Conservation (phyloP, 2,329 filamentous ascomycete species). For the Claviceps maximensis region DNA sequence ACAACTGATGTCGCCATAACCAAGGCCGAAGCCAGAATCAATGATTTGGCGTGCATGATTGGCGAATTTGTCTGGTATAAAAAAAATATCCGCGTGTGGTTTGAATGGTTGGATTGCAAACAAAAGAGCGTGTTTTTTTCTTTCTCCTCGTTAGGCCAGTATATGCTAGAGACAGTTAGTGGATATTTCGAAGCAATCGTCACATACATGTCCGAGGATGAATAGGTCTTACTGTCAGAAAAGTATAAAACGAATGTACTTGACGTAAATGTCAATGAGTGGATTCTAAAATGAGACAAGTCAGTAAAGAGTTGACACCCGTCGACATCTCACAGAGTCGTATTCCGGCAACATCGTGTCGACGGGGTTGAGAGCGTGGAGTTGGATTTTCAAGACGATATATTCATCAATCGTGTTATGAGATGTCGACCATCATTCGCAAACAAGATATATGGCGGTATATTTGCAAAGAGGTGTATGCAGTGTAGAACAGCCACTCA, state of each 20-base stretch:
- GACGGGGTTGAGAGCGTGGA: not conserved
- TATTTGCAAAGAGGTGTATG: not conserved
- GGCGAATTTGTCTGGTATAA: not conserved
- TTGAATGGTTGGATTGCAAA: not conserved
- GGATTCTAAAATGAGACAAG: slow-evolving; percentile 18
- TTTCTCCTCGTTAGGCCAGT: not conserved
- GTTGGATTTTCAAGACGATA: not conserved
- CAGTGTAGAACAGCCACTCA: slow-evolving; percentile 6
- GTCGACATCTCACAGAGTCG: too few species aligned
- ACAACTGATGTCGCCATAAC: slow-evolving; percentile 33
- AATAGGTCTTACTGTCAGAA: slow-evolving; percentile 30
- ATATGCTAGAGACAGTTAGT: not conserved
- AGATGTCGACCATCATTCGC: not conserved
- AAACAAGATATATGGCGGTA: not conserved
- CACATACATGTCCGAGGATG: not conserved
- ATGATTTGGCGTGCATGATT: slow-evolving; percentile 37
- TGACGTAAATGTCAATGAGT: slow-evolving; percentile 42
- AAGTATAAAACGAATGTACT: slow-evolving; percentile 42
- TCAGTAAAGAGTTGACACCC: too few species aligned
- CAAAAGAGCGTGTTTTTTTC: not conserved
- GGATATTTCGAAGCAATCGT: not conserved
- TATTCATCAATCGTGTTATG: not conserved
- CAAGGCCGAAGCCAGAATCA: slow-evolving; percentile 34
- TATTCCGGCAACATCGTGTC: not conserved
- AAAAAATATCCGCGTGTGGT: not conserved